Base-by-base conservation (phyloP, 805 yeast species). In the Torulaspora quercuum region DNA sequence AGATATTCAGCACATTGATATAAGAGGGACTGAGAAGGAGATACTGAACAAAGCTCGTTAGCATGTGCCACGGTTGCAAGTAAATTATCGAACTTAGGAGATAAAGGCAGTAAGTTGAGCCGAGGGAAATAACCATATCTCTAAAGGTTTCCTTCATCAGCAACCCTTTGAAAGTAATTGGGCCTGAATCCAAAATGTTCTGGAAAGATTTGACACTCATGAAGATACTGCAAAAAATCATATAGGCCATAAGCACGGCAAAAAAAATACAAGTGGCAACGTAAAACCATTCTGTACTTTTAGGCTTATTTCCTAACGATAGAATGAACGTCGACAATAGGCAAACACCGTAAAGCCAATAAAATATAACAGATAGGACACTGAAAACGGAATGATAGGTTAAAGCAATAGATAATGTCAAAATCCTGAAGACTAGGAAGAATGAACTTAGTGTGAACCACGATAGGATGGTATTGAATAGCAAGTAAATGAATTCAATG, bases 391-490 rank as follows among this genome's bases (percentile, higher is more conserved):
- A 71, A 43, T 81, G 75, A 29, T 53, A 60, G 4, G 57, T 33
- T 9, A 59, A 37, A 67, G 79, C 92, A 44, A 90, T 69, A 36
- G 89, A 81, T 19, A 80, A 73, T 0, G 95, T 83, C 55, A 92
- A 72, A 48, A 90, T 86, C 53, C 95, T 70, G 68, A 90, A 90
- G 36, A 90, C 95, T 41, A 92, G 63, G 60, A 85, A 90, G 61
- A 86, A 92, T 28, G 90, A 85, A 24, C 92, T 94, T 40, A 90
- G 64, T 1, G 95, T 84, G 57, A 90, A 90, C 95, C 96, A 90
- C 3, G 95, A 83, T 29, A 89, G 83, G 35, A 87, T 52, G 35
- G 90, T 71, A 26, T 81, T 77, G 36, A 85, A 62, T 28, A 81
- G 61, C 57, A 89, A 90, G 60, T 90, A 90, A 31, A 80, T 35